A percentile compares a stretch with the other conserved stretches of the same genome.
These are phyloP conservation scores for Fraxinus dipetala DNA, from an alignment of 305 asterid species.

Conservation along the genomic window DNA sequence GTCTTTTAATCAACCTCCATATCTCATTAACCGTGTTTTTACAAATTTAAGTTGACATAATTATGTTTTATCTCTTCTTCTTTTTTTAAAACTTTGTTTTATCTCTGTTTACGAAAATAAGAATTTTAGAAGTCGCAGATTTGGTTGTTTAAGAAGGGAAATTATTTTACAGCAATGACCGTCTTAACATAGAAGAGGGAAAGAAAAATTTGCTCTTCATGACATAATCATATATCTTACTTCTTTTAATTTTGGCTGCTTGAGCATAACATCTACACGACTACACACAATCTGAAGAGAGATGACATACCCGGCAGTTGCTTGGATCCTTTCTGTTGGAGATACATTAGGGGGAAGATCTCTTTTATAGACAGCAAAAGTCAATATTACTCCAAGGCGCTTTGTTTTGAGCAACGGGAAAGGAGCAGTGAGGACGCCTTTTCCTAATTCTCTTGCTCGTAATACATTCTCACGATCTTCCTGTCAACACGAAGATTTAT, in stretches of 20 bases:
- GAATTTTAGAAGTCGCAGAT: neutral
- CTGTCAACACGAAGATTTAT: conserved; percentile 40
- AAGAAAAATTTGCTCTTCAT: neutral
- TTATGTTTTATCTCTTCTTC: neutral
- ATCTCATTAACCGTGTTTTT: neutral
- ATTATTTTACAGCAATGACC: neutral
- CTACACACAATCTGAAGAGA: neutral
- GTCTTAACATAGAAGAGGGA: neutral
- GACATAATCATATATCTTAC: neutral
- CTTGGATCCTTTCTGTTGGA: conserved; percentile 74
- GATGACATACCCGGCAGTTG: conserved; percentile 73
- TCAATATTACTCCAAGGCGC: conserved; percentile 89
- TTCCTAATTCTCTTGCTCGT: conserved; percentile 95
- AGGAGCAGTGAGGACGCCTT: conserved; percentile 99
- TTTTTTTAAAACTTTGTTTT: neutral
- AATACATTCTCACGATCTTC: conserved; percentile 96
- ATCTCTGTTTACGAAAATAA: neutral
- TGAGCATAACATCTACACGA: neutral
- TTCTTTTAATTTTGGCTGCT: neutral
- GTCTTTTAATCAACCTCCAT: conserved; percentile 11
- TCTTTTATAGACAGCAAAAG: conserved; percentile 83
- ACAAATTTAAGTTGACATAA: neutral
- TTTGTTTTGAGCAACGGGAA: conserved; percentile 87
- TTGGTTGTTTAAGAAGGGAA: neutral
- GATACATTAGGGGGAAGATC: conserved; percentile 69